Conservation (phyloP, 805 yeast genomes). For the Pichia membranifaciens region DNA sequence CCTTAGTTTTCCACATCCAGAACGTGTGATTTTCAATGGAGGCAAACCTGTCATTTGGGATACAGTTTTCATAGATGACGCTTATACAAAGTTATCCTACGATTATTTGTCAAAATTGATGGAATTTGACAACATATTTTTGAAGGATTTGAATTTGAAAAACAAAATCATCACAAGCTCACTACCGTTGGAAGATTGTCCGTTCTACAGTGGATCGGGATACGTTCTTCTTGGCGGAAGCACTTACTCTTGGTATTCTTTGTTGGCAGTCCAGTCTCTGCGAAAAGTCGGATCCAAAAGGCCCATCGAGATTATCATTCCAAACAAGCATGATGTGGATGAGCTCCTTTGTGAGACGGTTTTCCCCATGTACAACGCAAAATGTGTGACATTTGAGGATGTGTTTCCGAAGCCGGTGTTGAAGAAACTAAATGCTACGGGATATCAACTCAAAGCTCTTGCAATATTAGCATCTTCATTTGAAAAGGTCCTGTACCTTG, state of each 20-base stretch:
- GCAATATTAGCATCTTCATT: conserved; percentile 43
- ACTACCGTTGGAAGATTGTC: conserved; percentile 37
- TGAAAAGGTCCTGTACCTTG: conserved; percentile 39
- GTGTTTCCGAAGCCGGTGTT: conserved; percentile 28
- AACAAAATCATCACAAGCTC: conserved; percentile 41
- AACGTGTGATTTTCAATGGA: conserved; percentile 13
- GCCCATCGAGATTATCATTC: conserved; percentile 28
- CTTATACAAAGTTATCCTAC: conserved; percentile 13
- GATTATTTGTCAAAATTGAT: conserved; percentile 12
- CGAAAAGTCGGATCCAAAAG: conserved; percentile 38
- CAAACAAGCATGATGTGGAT: conserved; percentile 15
- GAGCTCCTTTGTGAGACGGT: conserved; percentile 29
- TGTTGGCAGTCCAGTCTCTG: conserved; percentile 35
- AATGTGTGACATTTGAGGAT: conserved; percentile 36
- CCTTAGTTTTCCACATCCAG: conserved; percentile 16
- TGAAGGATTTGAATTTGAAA: conserved; percentile 38
- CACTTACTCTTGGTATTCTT: conserved; percentile 36
- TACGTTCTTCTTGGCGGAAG: conserved; percentile 42
- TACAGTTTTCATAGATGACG: conserved; percentile 16
- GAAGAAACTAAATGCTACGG: conserved; percentile 22
- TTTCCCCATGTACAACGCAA: conserved; percentile 36
- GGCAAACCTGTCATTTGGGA: conserved; percentile 25
- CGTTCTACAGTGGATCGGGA: conserved; percentile 26
- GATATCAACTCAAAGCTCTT: conserved; percentile 37
- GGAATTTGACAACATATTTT: conserved; percentile 34